A percentile compares a stretch with the other conserved stretches of the same genome.
Conservation (phyloP, 768 basidiomycete genomes). For the Boletus insuetus region DNA sequence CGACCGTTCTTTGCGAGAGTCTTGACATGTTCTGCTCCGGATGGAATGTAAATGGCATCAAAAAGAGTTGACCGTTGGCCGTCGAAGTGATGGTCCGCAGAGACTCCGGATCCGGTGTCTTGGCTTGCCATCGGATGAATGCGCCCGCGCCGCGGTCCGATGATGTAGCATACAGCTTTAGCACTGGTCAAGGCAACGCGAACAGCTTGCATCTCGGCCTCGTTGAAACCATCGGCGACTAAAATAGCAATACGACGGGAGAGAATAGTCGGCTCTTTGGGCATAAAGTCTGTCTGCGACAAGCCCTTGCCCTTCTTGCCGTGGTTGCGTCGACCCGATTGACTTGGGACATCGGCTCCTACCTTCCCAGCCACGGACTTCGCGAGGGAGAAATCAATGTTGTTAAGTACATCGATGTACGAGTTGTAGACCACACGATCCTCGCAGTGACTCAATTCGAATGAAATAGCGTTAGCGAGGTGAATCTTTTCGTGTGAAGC, state of each 20-base stretch:
- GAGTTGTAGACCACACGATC: constrained; percentile 67
- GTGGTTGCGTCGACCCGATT: constrained; percentile 51
- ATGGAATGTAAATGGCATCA: constrained; percentile 78
- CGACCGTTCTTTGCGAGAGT: constrained; percentile 61
- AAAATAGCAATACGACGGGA: constrained; percentile 76
- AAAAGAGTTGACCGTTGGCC: constrained; percentile 80
- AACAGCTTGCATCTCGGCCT: constrained; percentile 55
- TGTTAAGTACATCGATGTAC: constrained; percentile 65
- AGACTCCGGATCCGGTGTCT: constrained; percentile 31
- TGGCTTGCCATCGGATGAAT: constrained; percentile 33
- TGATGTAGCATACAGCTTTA: constrained; percentile 58
- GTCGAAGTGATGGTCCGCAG: constrained; percentile 72
- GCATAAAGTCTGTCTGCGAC: constrained; percentile 56
- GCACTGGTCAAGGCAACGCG: constrained; percentile 49
- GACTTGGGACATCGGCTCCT: constrained; percentile 54
- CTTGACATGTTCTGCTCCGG: constrained; percentile 60
- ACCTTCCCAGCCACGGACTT: constrained; percentile 64
- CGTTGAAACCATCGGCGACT: constrained; percentile 72
- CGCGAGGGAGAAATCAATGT: constrained; percentile 75
- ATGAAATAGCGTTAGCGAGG: constrained; percentile 65
- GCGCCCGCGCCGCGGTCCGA: constrained; percentile 66
- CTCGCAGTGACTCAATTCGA: constrained; percentile 84
- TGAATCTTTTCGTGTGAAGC: constrained; percentile 66
- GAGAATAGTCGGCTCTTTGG: constrained; percentile 56
- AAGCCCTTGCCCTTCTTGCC: constrained; percentile 54